phyloP scores from a whole-genome alignment of 345 rosid species.

The Populus pruinosa region DNA sequence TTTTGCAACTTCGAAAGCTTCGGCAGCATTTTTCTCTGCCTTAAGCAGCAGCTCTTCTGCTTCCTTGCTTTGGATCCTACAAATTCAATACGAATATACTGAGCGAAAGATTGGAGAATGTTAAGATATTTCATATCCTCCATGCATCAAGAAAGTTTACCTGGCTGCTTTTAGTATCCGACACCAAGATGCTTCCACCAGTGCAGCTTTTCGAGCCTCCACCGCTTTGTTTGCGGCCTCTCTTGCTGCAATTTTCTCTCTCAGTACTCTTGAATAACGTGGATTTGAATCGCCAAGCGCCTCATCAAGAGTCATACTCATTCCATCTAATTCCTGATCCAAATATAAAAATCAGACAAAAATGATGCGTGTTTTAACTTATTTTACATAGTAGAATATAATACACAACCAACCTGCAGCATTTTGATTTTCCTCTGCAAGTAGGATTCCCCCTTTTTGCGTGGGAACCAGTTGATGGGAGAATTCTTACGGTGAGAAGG shows the following conservation, averaged over 20 bases:
- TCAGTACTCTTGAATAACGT: conserved; percentile 74
- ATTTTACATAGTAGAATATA: background rate
- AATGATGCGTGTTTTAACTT: no score
- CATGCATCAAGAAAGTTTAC: conserved; percentile 28
- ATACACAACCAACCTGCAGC: conserved; percentile 63
- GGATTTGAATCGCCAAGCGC: conserved; percentile 85
- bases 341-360: conserved; percentile 2
- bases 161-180: conserved; percentile 83
- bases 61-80: conserved; percentile 70
- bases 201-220: conserved; percentile 86
- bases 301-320: conserved; percentile 89
- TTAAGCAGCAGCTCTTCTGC: conserved; percentile 58
- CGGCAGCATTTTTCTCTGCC: conserved; percentile 73
- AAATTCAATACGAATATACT: conserved; percentile 9
- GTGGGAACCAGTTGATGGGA: conserved; percentile 81
- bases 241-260: conserved; percentile 89
- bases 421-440: conserved; percentile 77
- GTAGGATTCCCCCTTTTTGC: conserved; percentile 76
- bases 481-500: conserved; percentile 73
- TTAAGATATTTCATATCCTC: background rate
- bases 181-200: conserved; percentile 96
- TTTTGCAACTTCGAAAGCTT: conserved; percentile 84
- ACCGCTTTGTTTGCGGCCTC: conserved; percentile 83
- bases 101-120: background rate
- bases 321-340: conserved; percentile 79